Evolutionary conservation across 1,284 basidiomycete species (phyloP).

Genomic region (Ceratobasidium sp.): DNA sequence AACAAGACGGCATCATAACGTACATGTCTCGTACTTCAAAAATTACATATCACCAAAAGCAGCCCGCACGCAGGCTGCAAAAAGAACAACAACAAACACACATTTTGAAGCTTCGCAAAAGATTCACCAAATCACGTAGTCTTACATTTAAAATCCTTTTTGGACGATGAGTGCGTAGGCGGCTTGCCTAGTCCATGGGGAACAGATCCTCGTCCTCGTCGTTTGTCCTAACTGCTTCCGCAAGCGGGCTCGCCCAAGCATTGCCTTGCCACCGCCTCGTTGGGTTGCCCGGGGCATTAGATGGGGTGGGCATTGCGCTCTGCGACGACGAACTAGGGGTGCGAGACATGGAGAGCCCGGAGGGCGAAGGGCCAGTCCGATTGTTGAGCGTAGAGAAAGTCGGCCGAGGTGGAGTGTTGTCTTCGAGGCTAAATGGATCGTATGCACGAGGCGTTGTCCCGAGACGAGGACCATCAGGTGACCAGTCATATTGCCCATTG

Average conservation of each 20-base stretch:
- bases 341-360: slow-evolving; percentile 31
- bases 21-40: slow-evolving; percentile 38
- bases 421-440: slow-evolving; percentile 42
- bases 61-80: not conserved
- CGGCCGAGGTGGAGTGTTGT: slow-evolving; percentile 41
- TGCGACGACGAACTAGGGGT: slow-evolving; percentile 32
- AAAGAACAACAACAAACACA: slow-evolving; percentile 9
- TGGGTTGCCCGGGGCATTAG: slow-evolving; percentile 18
- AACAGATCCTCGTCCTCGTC: slow-evolving; percentile 75
- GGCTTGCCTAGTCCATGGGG: slow-evolving; percentile 62
- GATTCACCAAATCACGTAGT: slow-evolving; percentile 11
- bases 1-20: slow-evolving; percentile 9
- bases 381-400: slow-evolving; percentile 41
- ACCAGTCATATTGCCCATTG: slow-evolving; percentile 48
- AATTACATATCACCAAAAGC: slow-evolving; percentile 21
- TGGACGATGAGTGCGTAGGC: not conserved
- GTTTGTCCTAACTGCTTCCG: slow-evolving; percentile 64
- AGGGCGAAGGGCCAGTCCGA: slow-evolving; percentile 36
- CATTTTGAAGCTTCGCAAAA: slow-evolving; percentile 12
- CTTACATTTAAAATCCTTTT: slow-evolving; percentile 13
- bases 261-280: slow-evolving; percentile 44
- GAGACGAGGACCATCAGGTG: slow-evolving; percentile 40
- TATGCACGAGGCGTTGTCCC: slow-evolving; percentile 49
- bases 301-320: slow-evolving; percentile 12
- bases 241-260: slow-evolving; percentile 61